These are phyloP conservation scores for Podosphaera fusca DNA, from an alignment of 2,329 filamentous ascomycete genomes.

Conservation along the genomic window DNA sequence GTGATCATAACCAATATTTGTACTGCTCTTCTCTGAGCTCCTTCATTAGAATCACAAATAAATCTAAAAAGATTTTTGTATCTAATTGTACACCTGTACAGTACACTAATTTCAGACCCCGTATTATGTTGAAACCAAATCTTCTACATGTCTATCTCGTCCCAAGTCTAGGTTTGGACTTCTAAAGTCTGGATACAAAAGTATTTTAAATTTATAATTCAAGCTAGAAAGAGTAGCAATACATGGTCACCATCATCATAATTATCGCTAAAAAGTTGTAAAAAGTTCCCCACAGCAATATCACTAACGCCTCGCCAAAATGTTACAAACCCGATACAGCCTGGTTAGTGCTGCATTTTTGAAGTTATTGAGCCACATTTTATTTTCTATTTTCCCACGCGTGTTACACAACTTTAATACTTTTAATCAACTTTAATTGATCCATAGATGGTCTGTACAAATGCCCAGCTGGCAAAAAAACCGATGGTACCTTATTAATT, in stretches of 20 bases:
- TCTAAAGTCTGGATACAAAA: background rate
- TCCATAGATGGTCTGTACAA: conserved; percentile 78
- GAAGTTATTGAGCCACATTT: background rate
- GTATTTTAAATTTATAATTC: background rate
- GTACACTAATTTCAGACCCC: too few relatives aligned
- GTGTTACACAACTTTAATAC: background rate
- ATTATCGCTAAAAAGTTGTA: background rate
- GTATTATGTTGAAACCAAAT: too few relatives aligned
- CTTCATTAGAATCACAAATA: too few relatives aligned
- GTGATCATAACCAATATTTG: too few relatives aligned
- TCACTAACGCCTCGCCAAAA: background rate
- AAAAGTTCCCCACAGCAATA: background rate
- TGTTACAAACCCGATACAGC: background rate
- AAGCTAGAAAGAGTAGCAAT: background rate
- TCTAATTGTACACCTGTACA: too few relatives aligned
- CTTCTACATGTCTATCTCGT: too few relatives aligned
- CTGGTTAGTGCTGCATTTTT: background rate
- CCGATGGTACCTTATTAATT: conserved; percentile 58
- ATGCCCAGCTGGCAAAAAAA: conserved; percentile 85
- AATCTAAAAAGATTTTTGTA: too few relatives aligned
- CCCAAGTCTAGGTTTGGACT: background rate
- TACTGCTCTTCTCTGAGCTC: too few relatives aligned
- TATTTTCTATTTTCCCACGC: background rate
- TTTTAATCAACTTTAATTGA: conserved; percentile 90
- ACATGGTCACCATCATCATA: background rate